These are phyloP conservation scores for Phytomonas francai DNA, from an alignment of 208 protist genomes.

Conservation along the genomic window DNA sequence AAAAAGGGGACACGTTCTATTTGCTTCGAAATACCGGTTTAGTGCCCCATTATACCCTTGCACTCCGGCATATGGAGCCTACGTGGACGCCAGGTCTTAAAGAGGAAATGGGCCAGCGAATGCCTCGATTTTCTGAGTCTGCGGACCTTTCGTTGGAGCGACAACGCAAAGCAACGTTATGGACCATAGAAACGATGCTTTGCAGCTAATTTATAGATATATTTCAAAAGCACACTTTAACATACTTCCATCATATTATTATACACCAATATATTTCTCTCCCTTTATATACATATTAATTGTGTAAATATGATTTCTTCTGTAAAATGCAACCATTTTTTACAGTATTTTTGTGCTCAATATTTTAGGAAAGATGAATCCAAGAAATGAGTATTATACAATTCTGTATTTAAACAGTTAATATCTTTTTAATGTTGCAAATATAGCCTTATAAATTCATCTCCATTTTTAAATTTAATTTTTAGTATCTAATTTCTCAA, in stretches of 20 bases:
- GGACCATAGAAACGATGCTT: conserved; percentile 2
- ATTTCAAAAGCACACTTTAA: not conserved
- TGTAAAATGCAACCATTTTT: conserved; percentile 6
- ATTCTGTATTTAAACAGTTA: not conserved
- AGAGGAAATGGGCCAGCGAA: not conserved
- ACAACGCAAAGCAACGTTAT: not conserved
- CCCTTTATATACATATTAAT: conserved; percentile 6
- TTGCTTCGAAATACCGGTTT: not conserved
- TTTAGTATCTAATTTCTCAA: not conserved
- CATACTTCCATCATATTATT: not conserved
- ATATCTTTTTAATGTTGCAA: not conserved
- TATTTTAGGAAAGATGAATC: not conserved
- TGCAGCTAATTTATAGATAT: not conserved
- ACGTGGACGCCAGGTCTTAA: not conserved
- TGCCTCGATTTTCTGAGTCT: not conserved
- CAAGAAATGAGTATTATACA: not conserved
- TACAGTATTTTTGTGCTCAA: not conserved
- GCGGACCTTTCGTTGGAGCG: not conserved
- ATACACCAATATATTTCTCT: not conserved
- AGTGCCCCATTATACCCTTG: not conserved
- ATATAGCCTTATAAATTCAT: not conserved
- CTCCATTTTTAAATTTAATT: conserved; percentile 5
- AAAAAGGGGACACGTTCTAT: not conserved
- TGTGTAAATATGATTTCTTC: conserved; percentile 5
- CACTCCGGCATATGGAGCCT: not conserved